These are phyloP conservation scores for Geotrichum candidum DNA, from an alignment of 1,139 yeast genomes.

Conservation along the genomic window DNA sequence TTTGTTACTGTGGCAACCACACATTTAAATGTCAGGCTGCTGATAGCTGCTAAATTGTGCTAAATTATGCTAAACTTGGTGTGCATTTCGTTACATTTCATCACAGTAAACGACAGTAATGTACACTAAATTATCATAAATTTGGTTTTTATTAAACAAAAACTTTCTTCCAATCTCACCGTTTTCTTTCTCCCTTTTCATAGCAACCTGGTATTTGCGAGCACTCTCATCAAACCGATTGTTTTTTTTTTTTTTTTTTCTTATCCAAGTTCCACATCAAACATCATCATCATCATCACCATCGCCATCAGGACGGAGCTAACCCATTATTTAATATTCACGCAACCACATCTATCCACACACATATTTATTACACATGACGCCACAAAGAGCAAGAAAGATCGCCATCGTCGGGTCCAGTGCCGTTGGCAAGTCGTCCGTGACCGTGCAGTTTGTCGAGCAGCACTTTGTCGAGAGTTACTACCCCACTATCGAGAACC, in stretches of 20 bases:
- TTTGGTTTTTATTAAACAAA: neutral
- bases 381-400: slow-evolving; percentile 52
- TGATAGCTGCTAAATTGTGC: too few relatives aligned
- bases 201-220: neutral
- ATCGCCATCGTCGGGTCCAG: slow-evolving; percentile 86
- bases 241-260: neutral
- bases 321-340: too few relatives aligned
- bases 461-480: slow-evolving; percentile 84
- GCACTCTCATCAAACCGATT: too few relatives aligned
- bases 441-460: slow-evolving; percentile 82
- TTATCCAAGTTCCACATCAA: neutral
- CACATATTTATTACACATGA: neutral
- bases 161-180: neutral
- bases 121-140: neutral
- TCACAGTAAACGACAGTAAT: too few relatives aligned
- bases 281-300: neutral
- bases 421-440: slow-evolving; percentile 84
- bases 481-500: slow-evolving; percentile 90
- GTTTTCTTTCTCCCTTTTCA: neutral
- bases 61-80: neutral
- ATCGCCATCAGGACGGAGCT: neutral
- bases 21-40: too few relatives aligned
- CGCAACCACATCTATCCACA: too few relatives aligned
- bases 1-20: too few relatives aligned
- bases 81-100: too few relatives aligned